Evolutionary conservation across 2,329 filamentous ascomycete genomes (phyloP), one percentile per base, ranked within the genome.

Genomic region (Hypoxylon rubiginosum): DNA sequence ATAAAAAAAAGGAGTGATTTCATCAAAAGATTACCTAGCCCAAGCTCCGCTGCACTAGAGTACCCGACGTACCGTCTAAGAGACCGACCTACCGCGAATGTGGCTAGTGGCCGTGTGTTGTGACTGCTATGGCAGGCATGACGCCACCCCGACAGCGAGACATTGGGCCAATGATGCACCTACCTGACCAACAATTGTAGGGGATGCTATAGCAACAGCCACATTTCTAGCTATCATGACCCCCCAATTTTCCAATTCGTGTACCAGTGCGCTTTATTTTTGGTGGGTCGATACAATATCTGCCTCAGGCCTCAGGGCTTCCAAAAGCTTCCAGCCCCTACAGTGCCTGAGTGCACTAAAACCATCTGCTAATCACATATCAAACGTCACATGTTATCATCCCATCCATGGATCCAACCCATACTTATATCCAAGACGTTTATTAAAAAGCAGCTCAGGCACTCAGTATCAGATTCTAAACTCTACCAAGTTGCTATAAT

Each of bases 1-100:
- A 24, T 30, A 41, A 41, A 24, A 52, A 64, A 61, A 54, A 54
- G 60, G 56, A 71, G 67, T 71, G 69, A 71, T 70, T 70, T 70
- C 69, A 71, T 71, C 64, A 70, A 56, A 39, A 63, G 24, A 65
- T 32, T 41, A 48, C 28, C 26, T 24, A 24, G 21, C 28, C 39
- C 17, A 11, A 43, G 17, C 26, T 49, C 41, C 21, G 17, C 48
- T 51, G 11, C 41, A 50, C 26, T 55, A 41, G n/a, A 11, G 43
- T 26, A 48, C 45, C 45, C 54, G 58, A 52, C 51, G n/a, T 17
- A 8, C 39, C 10, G 7, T 43, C 39, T 21, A 43, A 43, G 17
- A 9, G 6, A 43, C 39, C 39, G 39, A 43, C 39, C 51, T 66
- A 52, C 62, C 52, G 58, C 49, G 34, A 64, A 64, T 65, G 58